Conservation (phyloP, 2,329 filamentous ascomycete species). For the Pezicula carpinea region DNA sequence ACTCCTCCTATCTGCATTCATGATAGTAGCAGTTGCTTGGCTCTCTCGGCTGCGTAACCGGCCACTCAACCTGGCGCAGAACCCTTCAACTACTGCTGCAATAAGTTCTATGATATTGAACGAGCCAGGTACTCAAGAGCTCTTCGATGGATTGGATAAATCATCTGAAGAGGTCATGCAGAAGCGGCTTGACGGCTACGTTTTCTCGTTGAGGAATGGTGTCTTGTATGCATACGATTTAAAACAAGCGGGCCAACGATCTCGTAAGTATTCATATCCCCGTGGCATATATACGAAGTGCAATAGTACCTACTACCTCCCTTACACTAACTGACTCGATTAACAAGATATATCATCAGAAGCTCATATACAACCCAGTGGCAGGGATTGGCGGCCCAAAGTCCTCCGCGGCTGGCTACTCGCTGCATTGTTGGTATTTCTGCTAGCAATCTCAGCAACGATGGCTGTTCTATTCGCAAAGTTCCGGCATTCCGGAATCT, state of each 20-base stretch:
- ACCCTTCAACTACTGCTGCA: conserved; percentile 5
- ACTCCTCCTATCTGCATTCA: conserved; percentile 6
- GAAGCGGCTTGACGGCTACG: conserved; percentile 7
- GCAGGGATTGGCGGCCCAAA: conserved; percentile 7
- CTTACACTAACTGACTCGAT: too few species aligned
- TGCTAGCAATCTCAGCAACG: conserved; percentile 2
- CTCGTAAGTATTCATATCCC: conserved; percentile 1
- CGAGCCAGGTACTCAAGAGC: conserved; percentile 5
- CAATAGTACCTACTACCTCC: too few species aligned
- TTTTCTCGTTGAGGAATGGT: conserved; percentile 8
- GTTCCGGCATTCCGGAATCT: conserved; percentile 6
- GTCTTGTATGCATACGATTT: conserved; percentile 8
- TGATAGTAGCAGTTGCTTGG: conserved; percentile 6
- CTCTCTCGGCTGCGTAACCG: conserved; percentile 6
- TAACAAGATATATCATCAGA: too few species aligned
- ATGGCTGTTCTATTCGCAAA: conserved; percentile 5
- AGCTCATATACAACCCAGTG: too few species aligned
- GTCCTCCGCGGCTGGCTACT: conserved; percentile 5
- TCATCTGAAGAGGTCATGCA: conserved; percentile 7
- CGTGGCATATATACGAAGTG: neutral
- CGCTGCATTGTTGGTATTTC: neutral
- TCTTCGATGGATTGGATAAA: conserved; percentile 13
- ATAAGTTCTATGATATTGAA: conserved; percentile 8
- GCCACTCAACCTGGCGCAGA: conserved; percentile 11
- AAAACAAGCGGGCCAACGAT: conserved; percentile 1